Evolutionary conservation across 371 early-diverging fungal species (phyloP).

Genomic region (Massospora cicadina): DNA sequence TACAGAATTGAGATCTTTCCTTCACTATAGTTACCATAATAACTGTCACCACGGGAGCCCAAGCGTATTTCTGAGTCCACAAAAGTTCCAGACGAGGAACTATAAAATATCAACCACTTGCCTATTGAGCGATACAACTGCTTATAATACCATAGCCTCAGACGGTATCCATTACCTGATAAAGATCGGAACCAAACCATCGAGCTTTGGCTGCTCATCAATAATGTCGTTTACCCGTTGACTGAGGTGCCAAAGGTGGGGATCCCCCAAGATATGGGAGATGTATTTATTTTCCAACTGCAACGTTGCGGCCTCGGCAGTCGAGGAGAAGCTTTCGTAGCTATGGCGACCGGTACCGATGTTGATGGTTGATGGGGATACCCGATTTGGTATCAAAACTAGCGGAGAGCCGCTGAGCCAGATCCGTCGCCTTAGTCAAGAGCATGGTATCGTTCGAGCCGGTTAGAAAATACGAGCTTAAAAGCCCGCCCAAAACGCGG

Average conservation of each 20-base stretch:
- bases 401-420: slow-evolving; percentile 54
- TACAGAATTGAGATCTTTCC: background rate
- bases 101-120: background rate
- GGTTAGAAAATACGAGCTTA: slow-evolving; percentile 62
- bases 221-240: slow-evolving; percentile 45
- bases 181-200: slow-evolving; percentile 62
- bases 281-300: slow-evolving; percentile 80
- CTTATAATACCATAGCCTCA: too few relatives aligned
- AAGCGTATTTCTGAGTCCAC: slow-evolving; percentile 33
- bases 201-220: slow-evolving; percentile 27
- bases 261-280: slow-evolving; percentile 48
- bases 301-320: slow-evolving; percentile 74
- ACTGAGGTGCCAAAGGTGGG: slow-evolving; percentile 44
- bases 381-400: slow-evolving; percentile 59
- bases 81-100: slow-evolving; percentile 20
- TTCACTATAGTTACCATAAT: slow-evolving; percentile 32
- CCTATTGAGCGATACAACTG: background rate
- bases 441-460: slow-evolving; percentile 30
- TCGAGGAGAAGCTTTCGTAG: slow-evolving; percentile 25
- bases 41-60: slow-evolving; percentile 77
- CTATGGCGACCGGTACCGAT: slow-evolving; percentile 17
- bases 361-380: slow-evolving; percentile 53
- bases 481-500: slow-evolving; percentile 67
- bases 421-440: slow-evolving; percentile 51
- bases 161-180: background rate